Evolutionary conservation across 345 rosid species (phyloP), one percentile per base, ranked within the genome.

Genomic region (Gossypium turneri): DNA sequence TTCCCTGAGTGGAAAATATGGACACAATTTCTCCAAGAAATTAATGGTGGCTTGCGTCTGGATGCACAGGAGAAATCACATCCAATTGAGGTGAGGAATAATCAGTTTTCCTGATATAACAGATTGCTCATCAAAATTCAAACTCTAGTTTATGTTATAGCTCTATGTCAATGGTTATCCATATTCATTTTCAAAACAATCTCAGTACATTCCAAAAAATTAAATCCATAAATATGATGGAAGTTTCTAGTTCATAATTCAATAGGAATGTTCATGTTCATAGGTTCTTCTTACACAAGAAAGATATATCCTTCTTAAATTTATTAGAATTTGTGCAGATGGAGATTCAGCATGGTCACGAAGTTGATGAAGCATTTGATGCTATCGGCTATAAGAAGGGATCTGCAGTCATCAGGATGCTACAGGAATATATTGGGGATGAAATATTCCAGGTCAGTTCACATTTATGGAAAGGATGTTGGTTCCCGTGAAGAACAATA

Each of bases 1-100:
- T 93, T 95, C 77, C 98, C 99, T 29, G 92, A 93, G 76, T 95
- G 98, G 99, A 91, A 95, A 78, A 87, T 91, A 65, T 95, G 99
- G 98, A 95, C 92, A 76, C 99, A 95, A 84, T 95, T 95, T 89
- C 88, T 95, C 77, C 90, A 90, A 53, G 89, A 93, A 86, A 83
- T 82, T 75, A 95, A 93, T 45, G 89, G 76, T 72, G 99, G 98
- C 75, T 89, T 95, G 63, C 85, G 88, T 82, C 80, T 95, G 68
- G 99, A 95, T 78, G 93, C 94, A 73, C 98, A 91, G 74, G 92
- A 84, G 47, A 92, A 89, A 86, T 95, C 99, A 44, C 99, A 95
- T 85, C 99, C 99, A 4, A 95, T 95, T 72, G 99, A 95, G 98
- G 99, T 95, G 76, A 69, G 29, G 58, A 4, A 19, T n/a, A n/a